Conservation (phyloP, 2,329 filamentous ascomycete species). For the Colletotrichum acutatum region DNA sequence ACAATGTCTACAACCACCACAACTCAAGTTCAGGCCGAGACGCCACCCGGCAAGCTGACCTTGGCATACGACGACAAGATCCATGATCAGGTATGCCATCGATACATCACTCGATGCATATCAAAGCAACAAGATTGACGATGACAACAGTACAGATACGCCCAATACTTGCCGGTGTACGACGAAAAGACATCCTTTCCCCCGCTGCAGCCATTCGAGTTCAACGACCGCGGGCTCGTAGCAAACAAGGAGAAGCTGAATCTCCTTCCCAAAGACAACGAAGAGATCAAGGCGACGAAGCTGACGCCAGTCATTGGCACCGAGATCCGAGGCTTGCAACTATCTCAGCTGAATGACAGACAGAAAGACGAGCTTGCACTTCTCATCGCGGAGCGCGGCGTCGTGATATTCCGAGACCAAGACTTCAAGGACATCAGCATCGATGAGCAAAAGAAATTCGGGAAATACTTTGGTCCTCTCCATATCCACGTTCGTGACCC, state of each 20-base stretch:
- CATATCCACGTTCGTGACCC: slow-evolving; percentile 49
- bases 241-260: slow-evolving; percentile 44
- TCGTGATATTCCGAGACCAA: slow-evolving; percentile 51
- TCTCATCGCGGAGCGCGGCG: slow-evolving; percentile 53
- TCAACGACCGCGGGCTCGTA: slow-evolving; percentile 44
- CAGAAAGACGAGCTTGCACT: slow-evolving; percentile 55
- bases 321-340: slow-evolving; percentile 52
- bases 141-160: slow-evolving; percentile 43
- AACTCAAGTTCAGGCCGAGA: slow-evolving; percentile 61
- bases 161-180: slow-evolving; percentile 47
- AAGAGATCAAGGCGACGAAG: slow-evolving; percentile 37
- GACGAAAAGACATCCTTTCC: slow-evolving; percentile 43
- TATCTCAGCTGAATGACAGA: slow-evolving; percentile 49
- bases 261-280: slow-evolving; percentile 38
- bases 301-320: slow-evolving; percentile 48
- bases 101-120: neutral
- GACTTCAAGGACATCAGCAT: slow-evolving; percentile 40
- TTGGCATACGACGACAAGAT: slow-evolving; percentile 24
- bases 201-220: slow-evolving; percentile 44
- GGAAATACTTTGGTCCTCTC: slow-evolving; percentile 47
- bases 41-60: slow-evolving; percentile 6
- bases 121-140: neutral
- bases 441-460: slow-evolving; percentile 26
- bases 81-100: neutral
- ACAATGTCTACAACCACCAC: slow-evolving; percentile 87